Evolutionary conservation across 345 rosid genomes (phyloP).

Genomic region (Hirschfeldia incana): DNA sequence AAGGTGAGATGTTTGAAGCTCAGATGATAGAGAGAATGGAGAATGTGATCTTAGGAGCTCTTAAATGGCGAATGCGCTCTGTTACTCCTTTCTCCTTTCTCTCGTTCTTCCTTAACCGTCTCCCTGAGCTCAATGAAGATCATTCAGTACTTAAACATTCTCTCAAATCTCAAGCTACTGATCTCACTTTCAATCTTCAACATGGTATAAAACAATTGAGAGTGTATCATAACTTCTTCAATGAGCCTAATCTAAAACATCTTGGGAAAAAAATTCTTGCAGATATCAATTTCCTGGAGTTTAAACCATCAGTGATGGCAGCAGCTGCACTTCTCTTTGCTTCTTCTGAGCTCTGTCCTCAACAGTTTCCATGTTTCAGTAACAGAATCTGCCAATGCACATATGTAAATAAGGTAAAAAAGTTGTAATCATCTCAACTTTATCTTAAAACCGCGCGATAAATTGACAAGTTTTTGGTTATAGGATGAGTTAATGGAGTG

Average conservation of each 20-base stretch:
- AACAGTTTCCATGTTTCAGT: constrained; percentile 49
- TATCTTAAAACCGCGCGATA: neutral
- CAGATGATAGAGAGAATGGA: constrained; percentile 71
- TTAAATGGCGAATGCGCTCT: constrained; percentile 92
- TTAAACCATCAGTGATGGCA: constrained; percentile 75
- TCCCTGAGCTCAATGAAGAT: constrained; percentile 56
- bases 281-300: constrained; percentile 58
- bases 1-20: constrained; percentile 52
- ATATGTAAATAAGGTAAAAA: constrained; percentile 63
- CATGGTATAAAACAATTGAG: constrained; percentile 42
- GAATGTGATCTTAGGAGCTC: constrained; percentile 64
- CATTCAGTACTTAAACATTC: constrained; percentile 39
- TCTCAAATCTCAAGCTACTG: constrained; percentile 55
- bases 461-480: neutral
- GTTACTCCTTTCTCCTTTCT: constrained; percentile 82
- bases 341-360: constrained; percentile 57
- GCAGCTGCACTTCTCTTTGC: constrained; percentile 72
- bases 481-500: constrained; percentile 59
- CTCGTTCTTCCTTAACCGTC: constrained; percentile 48
- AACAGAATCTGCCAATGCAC: constrained; percentile 50
- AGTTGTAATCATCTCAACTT: neutral
- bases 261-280: constrained; percentile 7
- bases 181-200: constrained; percentile 65
- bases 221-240: neutral
- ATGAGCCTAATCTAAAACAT: neutral